Conservation (phyloP, 2,329 filamentous ascomycete genomes). For the Penicillium rolfsii region DNA sequence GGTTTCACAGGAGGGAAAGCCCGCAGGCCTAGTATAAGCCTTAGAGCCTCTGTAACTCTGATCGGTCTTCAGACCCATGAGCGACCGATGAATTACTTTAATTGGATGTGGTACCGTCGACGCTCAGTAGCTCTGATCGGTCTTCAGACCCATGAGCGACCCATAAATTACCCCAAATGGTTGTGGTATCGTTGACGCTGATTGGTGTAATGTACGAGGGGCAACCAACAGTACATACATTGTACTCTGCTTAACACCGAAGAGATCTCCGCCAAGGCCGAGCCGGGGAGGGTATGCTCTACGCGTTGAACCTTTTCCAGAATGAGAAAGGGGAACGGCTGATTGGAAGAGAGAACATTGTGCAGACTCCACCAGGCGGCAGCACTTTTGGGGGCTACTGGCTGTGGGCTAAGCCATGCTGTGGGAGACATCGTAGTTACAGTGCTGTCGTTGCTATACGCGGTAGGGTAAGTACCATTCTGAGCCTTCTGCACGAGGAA, state of each 20-base stretch:
- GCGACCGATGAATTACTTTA: background rate
- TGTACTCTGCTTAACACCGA: background rate
- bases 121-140: background rate
- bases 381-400: background rate
- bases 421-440: background rate
- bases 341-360: conserved; percentile 8
- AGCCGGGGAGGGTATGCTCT: conserved; percentile 7
- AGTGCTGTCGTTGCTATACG: background rate
- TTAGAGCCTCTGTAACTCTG: too few species aligned
- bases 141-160: background rate
- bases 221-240: background rate
- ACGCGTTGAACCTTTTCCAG: conserved; percentile 19
- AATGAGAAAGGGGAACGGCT: background rate
- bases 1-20: background rate
- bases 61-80: background rate
- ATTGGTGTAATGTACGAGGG: conserved; percentile 13
- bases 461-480: background rate
- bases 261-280: background rate
- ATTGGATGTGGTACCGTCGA: background rate
- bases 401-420: conserved; percentile 1
- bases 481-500: background rate
- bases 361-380: conserved; percentile 7
- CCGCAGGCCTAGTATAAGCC: background rate
- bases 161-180: background rate
- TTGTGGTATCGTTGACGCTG: background rate